Evolutionary conservation across 306 rosid species (phyloP).

Genomic region (Casuarina equisetifolia): DNA sequence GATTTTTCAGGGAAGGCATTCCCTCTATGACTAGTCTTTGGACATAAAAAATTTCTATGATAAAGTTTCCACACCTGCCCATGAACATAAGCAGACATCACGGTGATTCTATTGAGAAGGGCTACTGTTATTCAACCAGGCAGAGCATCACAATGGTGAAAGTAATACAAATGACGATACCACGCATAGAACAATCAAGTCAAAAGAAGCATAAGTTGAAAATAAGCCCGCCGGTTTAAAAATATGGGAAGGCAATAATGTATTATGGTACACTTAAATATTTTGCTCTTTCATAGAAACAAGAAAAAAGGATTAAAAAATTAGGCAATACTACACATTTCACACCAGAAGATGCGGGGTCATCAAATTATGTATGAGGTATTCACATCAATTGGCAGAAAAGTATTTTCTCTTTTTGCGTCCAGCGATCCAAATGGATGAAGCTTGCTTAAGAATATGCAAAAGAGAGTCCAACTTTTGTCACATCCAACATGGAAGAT

Average conservation of each 20-base stretch:
- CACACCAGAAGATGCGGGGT: slow-evolving; percentile 35
- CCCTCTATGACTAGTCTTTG: no score
- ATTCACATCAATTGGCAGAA: slow-evolving; percentile 31
- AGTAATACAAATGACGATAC: slow-evolving; percentile 10
- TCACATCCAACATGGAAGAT: slow-evolving; percentile 40
- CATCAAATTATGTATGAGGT: slow-evolving; percentile 19
- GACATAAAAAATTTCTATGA: no score
- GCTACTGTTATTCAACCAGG: no score
- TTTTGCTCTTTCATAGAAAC: slow-evolving; percentile 22
- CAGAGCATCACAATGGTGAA: background rate
- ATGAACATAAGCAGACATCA: no score
- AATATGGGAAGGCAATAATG: slow-evolving; percentile 56
- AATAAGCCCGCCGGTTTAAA: slow-evolving; percentile 53
- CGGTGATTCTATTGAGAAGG: no score
- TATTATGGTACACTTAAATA: slow-evolving; percentile 37
- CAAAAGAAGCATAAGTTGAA: slow-evolving; percentile 26
- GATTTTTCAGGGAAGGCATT: no score
- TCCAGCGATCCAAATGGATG: slow-evolving; percentile 14
- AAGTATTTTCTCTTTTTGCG: slow-evolving; percentile 19
- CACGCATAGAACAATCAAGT: slow-evolving; percentile 18
- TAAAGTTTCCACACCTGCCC: no score
- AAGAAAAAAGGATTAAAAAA: slow-evolving; percentile 41
- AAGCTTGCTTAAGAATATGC: slow-evolving; percentile 43
- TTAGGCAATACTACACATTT: slow-evolving; percentile 47
- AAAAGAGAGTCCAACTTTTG: slow-evolving; percentile 53